Conservation (phyloP, 192 early-diverging fungal species). For the Coemansia sp. region DNA sequence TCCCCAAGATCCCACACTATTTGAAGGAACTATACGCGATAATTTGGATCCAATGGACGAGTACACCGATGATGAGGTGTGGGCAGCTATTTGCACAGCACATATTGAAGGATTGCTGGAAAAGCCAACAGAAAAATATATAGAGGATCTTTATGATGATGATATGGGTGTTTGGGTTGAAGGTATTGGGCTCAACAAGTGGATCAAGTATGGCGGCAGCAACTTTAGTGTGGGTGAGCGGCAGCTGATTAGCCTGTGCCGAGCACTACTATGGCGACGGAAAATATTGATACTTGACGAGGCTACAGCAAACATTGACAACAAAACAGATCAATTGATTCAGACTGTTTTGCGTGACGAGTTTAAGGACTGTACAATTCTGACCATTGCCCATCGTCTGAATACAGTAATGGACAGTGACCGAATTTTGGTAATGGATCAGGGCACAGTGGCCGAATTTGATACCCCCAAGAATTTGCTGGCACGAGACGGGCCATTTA, state of each 20-base stretch:
- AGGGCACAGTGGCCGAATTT: no score
- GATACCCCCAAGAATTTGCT: no score
- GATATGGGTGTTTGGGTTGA: slow-evolving; percentile 9
- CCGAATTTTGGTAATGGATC: no score
- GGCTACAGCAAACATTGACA: slow-evolving; percentile 62
- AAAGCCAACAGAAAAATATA: slow-evolving; percentile 14
- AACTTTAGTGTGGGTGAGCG: slow-evolving; percentile 75
- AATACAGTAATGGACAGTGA: no score
- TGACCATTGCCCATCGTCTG: background rate
- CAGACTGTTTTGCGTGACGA: slow-evolving; percentile 1
- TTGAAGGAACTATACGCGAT: slow-evolving; percentile 64
- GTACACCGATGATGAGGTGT: slow-evolving; percentile 63
- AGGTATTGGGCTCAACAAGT: background rate
- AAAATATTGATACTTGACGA: slow-evolving; percentile 78
- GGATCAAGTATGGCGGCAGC: slow-evolving; percentile 50
- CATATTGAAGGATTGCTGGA: slow-evolving; percentile 50
- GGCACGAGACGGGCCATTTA: slow-evolving; percentile 6
- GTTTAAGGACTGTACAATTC: slow-evolving; percentile 17
- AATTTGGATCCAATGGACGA: slow-evolving; percentile 67
- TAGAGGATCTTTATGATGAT: background rate
- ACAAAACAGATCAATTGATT: slow-evolving; percentile 59
- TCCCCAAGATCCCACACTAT: slow-evolving; percentile 70
- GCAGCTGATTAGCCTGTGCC: slow-evolving; percentile 59
- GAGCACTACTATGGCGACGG: slow-evolving; percentile 66
- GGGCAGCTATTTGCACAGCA: slow-evolving; percentile 69